Conservation (phyloP, 805 yeast species). For the Wickerhamiella cacticola region DNA sequence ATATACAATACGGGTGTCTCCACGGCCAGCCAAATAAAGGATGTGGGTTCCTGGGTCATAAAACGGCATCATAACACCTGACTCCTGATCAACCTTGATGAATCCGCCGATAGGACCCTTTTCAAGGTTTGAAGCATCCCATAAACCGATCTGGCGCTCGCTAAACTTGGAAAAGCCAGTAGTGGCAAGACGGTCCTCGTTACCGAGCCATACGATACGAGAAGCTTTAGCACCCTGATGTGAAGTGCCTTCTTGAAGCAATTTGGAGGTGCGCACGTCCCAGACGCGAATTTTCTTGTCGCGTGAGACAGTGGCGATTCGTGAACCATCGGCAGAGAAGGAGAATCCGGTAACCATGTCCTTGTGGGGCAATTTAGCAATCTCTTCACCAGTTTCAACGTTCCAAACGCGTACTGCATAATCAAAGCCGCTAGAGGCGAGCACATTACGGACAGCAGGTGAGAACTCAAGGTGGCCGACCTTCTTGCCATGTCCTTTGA, state of each 20-base stretch:
- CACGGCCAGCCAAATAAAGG: conserved; percentile 88
- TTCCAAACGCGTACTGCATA: conserved; percentile 89
- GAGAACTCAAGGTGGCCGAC: conserved; percentile 87
- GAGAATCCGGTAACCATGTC: conserved; percentile 89
- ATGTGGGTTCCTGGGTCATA: conserved; percentile 72
- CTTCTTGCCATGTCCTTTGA: conserved; percentile 82
- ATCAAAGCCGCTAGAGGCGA: conserved; percentile 86
- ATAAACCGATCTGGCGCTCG: conserved; percentile 89
- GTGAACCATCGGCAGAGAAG: conserved; percentile 80
- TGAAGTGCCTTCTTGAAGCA: conserved; percentile 74
- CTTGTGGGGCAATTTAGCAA: conserved; percentile 66
- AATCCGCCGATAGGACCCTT: conserved; percentile 87
- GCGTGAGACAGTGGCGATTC: conserved; percentile 78
- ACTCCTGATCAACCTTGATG: conserved; percentile 71
- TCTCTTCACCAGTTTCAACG: conserved; percentile 57
- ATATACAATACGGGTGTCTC: conserved; percentile 95
- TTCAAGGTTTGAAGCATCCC: conserved; percentile 68
- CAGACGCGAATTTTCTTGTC: conserved; percentile 85
- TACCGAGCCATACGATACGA: conserved; percentile 84
- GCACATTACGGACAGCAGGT: conserved; percentile 74
- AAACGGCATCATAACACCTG: conserved; percentile 89
- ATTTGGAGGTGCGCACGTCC: conserved; percentile 68
- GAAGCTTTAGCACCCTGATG: conserved; percentile 89
- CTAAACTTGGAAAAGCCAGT: conserved; percentile 89
- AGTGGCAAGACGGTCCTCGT: conserved; percentile 70